Evolutionary conservation across 495 filamentous ascomycete species (phyloP), one percentile per base, ranked within the genome.

Genomic region (Penicillium ucsense): DNA sequence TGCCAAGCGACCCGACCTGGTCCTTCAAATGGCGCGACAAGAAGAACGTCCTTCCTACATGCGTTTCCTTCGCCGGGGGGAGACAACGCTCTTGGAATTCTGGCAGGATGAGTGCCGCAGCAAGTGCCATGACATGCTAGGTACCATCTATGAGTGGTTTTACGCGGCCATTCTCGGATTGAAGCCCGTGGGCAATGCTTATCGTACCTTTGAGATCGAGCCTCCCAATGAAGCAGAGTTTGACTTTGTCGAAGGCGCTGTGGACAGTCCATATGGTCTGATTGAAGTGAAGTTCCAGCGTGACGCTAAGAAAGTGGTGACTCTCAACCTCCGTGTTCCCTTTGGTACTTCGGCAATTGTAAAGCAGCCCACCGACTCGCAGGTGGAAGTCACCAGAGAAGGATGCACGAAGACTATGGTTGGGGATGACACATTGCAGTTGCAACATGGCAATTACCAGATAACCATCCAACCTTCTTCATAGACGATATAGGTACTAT

Each of bases 61-160:
- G 60, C 56, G 60, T 1, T 63, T 63, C 39, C 48, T 63, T 9
- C 60, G 60, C 10, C 54, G 54, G 5, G 57, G 60, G 1, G 60
- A 63, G 29, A 63, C 60, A 0, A 63, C 60, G 0, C 50, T 63
- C 3, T 38, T 57, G 10, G 60, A 63, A 38, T 63, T 63, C 39
- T 63, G 54, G 54, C 60, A 63, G 28, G 60, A 63, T 49, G 56
- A 47, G 39, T 63, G 60, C 41, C 54, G 60, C 6, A 54, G 50
- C 34, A 63, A 60, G 31, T 63, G 60, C 32, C 60, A 63, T 39
- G 60, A 63, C 40, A 63, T 60, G 60, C 54, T 63, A n/a, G 60
- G 60, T 3, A 63, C 60, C 3, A 60, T 63, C 39, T 63, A 63
- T 33, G 60, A 63, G 32, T 63, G 60, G 60, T 56, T 60, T 28